These are phyloP conservation scores for Ascochyta rabiei DNA, from an alignment of 2,329 filamentous ascomycete species.

Conservation along the genomic window DNA sequence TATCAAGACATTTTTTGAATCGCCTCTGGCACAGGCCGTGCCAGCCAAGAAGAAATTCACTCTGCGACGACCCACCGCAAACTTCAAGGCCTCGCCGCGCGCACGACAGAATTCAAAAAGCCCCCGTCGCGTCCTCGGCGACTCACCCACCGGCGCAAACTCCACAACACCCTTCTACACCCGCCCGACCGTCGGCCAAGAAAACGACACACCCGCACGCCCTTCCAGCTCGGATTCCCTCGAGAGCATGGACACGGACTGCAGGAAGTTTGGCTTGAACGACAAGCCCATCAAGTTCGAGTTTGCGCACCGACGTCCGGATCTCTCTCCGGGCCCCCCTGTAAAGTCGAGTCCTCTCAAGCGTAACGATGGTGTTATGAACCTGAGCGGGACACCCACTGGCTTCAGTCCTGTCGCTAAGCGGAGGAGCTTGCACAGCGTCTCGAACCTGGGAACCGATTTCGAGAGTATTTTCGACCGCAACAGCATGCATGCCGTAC, in stretches of 20 bases:
- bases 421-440: conserved; percentile 82
- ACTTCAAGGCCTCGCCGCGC: conserved; percentile 64
- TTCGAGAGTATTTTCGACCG: conserved; percentile 76
- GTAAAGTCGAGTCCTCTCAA: conserved; percentile 83
- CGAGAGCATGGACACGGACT: conserved; percentile 44
- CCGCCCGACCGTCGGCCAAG: conserved; percentile 56
- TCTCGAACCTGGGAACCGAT: conserved; percentile 64
- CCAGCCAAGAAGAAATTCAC: conserved; percentile 66
- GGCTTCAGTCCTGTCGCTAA: conserved; percentile 88
- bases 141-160: conserved; percentile 75
- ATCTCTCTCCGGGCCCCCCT: conserved; percentile 44
- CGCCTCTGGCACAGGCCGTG: conserved; percentile 61
- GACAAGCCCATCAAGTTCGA: conserved; percentile 57
- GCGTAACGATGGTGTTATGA: conserved; percentile 88
- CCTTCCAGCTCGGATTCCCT: conserved; percentile 33
- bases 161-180: conserved; percentile 61
- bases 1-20: conserved; percentile 60
- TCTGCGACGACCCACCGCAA: conserved; percentile 53
- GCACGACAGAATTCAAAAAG: conserved; percentile 76
- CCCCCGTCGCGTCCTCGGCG: conserved; percentile 74
- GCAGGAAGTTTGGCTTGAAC: conserved; percentile 48
- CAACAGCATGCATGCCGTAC: conserved; percentile 8
- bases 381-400: conserved; percentile 73
- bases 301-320: conserved; percentile 43
- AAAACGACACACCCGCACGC: conserved; percentile 46